These are phyloP conservation scores for Talaromyces proteolyticus DNA, from an alignment of 495 filamentous ascomycete species.

Conservation along the genomic window DNA sequence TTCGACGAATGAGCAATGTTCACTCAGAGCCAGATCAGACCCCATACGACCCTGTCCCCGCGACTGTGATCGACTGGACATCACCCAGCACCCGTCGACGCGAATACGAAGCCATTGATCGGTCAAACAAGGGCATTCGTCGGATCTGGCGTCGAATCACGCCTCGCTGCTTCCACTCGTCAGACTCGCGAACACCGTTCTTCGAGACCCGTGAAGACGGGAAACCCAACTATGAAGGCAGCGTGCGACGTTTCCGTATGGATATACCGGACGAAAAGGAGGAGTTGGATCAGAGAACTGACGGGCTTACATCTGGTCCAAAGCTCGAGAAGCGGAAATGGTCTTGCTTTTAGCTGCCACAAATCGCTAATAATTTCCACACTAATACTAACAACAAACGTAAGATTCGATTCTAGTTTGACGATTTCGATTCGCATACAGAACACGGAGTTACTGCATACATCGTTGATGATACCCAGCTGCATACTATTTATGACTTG, in stretches of 20 bases:
- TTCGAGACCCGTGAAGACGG: slow-evolving; percentile 27
- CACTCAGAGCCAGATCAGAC: background rate
- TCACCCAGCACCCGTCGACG: slow-evolving; percentile 37
- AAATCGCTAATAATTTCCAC: too few relatives aligned
- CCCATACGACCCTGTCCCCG: slow-evolving; percentile 21
- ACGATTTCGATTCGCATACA: too few relatives aligned
- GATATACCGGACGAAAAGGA: slow-evolving; percentile 30
- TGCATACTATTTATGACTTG: background rate
- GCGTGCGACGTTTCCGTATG: slow-evolving; percentile 44
- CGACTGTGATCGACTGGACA: slow-evolving; percentile 46
- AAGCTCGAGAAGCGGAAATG: slow-evolving; percentile 6
- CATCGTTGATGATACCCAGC: background rate
- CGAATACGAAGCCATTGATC: slow-evolving; percentile 46
- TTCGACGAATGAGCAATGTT: background rate
- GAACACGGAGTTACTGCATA: background rate
- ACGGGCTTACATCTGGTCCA: background rate
- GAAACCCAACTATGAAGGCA: slow-evolving; percentile 35
- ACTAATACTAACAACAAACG: background rate
- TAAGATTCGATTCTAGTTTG: background rate
- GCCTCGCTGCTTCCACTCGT: slow-evolving; percentile 32
- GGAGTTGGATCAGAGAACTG: background rate
- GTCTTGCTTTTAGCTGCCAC: slow-evolving; percentile 7
- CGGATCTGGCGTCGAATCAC: slow-evolving; percentile 39
- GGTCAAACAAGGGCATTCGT: slow-evolving; percentile 36
- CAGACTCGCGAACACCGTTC: slow-evolving; percentile 27